These are phyloP conservation scores for Pythium sukuiense DNA, from an alignment of 352 stramenopile species.

Conservation along the genomic window DNA sequence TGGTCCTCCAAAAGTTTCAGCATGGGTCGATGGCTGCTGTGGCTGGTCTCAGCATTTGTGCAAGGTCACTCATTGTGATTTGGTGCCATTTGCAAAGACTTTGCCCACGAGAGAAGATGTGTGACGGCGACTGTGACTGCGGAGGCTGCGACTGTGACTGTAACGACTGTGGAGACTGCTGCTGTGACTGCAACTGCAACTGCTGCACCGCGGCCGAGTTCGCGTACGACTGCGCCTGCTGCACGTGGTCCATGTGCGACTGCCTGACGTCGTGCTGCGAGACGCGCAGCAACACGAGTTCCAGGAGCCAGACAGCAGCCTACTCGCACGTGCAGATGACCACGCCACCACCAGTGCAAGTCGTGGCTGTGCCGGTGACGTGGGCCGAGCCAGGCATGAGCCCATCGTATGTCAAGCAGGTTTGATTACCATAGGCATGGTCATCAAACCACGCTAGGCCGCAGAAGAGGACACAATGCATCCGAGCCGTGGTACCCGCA, in stretches of 20 bases:
- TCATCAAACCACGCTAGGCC: too few species aligned
- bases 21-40: neutral
- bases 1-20: neutral
- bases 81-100: neutral
- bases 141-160: neutral
- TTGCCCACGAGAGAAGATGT: neutral
- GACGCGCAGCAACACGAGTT: neutral
- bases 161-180: neutral
- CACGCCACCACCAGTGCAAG: conserved; percentile 1
- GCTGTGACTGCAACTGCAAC: neutral
- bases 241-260: neutral
- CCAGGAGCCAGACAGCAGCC: neutral
- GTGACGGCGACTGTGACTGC: conserved; percentile 5
- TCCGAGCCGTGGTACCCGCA: too few species aligned
- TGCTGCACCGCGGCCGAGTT: neutral
- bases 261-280: neutral
- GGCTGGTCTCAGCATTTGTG: neutral
- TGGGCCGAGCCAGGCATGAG: neutral
- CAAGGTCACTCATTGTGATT: neutral
- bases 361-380: conserved; percentile 14
- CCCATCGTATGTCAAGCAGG: neutral
- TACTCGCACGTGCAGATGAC: neutral
- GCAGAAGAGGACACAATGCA: too few species aligned
- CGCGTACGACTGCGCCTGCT: conserved; percentile 2
- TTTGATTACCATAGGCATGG: neutral